Evolutionary conservation across 805 yeast species (phyloP).

Genomic region (Pichia pseudocactophila): DNA sequence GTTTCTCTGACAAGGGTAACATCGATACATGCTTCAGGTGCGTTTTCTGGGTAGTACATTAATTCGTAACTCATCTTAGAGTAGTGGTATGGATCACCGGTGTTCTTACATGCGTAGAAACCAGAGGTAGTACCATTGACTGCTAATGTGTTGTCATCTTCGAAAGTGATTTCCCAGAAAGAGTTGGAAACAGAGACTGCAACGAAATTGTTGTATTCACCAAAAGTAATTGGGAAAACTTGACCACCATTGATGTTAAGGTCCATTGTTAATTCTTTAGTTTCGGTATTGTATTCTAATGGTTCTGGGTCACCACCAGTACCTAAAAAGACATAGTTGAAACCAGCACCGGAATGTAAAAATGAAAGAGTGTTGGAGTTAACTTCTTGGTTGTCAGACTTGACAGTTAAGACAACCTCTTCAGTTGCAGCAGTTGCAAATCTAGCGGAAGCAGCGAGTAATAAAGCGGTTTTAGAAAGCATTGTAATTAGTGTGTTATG

Average conservation of each 20-base stretch:
- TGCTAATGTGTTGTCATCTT: slow-evolving; percentile 19
- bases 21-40: slow-evolving; percentile 18
- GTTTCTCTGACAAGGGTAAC: slow-evolving; percentile 4
- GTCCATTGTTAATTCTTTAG: slow-evolving; percentile 10
- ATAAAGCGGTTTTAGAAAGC: slow-evolving; percentile 6
- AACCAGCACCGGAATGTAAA: slow-evolving; percentile 42
- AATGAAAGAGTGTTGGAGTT: slow-evolving; percentile 24
- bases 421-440: slow-evolving; percentile 12
- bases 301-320: slow-evolving; percentile 1
- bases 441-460: slow-evolving; percentile 9
- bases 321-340: slow-evolving; percentile 30
- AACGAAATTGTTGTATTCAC: slow-evolving; percentile 7
- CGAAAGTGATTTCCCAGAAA: slow-evolving; percentile 13
- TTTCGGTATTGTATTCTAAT: slow-evolving; percentile 16
- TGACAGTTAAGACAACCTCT: slow-evolving; percentile 17
- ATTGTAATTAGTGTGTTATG: neutral
- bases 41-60: slow-evolving; percentile 20
- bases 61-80: slow-evolving; percentile 25
- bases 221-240: slow-evolving; percentile 1
- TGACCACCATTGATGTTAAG: neutral
- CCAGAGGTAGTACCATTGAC: slow-evolving; percentile 26
- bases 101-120: slow-evolving; percentile 37
- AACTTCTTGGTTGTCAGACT: slow-evolving; percentile 23
- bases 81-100: slow-evolving; percentile 36
- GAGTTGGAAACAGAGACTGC: slow-evolving; percentile 10